Evolutionary conservation across 2,329 filamentous ascomycete species (phyloP).

Genomic region (Phyllachora maydis): DNA sequence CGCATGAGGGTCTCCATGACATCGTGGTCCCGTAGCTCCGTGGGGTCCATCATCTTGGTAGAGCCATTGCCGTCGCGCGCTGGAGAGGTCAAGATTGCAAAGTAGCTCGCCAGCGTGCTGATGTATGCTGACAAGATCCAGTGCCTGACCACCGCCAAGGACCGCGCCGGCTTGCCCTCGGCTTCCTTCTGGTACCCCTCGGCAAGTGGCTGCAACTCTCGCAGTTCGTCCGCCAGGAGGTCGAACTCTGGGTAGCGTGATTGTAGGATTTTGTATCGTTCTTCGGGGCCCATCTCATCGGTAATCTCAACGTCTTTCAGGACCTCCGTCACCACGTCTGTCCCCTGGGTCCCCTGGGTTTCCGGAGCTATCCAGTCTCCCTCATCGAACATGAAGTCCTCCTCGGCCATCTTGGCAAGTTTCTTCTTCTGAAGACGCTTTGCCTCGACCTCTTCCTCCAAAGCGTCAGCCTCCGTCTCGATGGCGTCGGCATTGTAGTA

Average conservation of each 20-base stretch:
- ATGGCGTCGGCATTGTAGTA: slow-evolving; percentile 78
- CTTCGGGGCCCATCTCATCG: slow-evolving; percentile 54
- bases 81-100: slow-evolving; percentile 75
- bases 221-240: slow-evolving; percentile 60
- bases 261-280: slow-evolving; percentile 55
- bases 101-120: slow-evolving; percentile 78
- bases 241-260: slow-evolving; percentile 85
- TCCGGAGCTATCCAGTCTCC: slow-evolving; percentile 45
- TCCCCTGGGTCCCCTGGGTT: no score
- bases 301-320: slow-evolving; percentile 67
- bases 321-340: slow-evolving; percentile 67
- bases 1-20: slow-evolving; percentile 73
- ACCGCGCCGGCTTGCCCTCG: slow-evolving; percentile 25
- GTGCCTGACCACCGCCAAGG: slow-evolving; percentile 49
- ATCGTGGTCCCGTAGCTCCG: slow-evolving; percentile 71
- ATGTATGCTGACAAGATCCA: slow-evolving; percentile 73
- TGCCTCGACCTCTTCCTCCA: slow-evolving; percentile 85
- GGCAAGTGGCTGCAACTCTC: slow-evolving; percentile 48
- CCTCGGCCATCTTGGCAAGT: slow-evolving; percentile 68
- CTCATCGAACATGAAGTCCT: slow-evolving; percentile 86
- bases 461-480: slow-evolving; percentile 44
- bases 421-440: slow-evolving; percentile 80
- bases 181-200: slow-evolving; percentile 35
- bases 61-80: slow-evolving; percentile 34
- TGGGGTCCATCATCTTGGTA: slow-evolving; percentile 44